Evolutionary conservation across 805 yeast genomes (phyloP).

Genomic region (Wickerhamomyces kurtzmanii): DNA sequence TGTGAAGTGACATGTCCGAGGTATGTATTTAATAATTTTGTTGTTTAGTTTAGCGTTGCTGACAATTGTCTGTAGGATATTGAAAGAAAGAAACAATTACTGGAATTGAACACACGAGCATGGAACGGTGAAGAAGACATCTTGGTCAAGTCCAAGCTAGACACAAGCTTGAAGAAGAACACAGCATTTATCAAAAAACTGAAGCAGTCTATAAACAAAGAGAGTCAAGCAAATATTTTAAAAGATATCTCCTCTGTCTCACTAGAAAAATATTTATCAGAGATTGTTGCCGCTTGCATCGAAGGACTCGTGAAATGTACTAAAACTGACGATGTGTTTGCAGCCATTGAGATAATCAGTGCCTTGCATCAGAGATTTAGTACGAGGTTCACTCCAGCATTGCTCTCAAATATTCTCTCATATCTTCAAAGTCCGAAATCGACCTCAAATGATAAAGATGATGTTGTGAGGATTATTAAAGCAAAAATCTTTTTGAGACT

Average conservation of each 20-base stretch:
- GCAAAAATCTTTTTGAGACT: slow-evolving; percentile 40
- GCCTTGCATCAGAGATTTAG: slow-evolving; percentile 72
- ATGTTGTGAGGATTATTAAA: slow-evolving; percentile 25
- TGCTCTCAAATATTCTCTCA: slow-evolving; percentile 31
- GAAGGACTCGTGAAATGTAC: slow-evolving; percentile 51
- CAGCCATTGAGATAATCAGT: slow-evolving; percentile 59
- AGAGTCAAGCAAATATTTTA: slow-evolving; percentile 34
- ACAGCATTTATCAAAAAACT: slow-evolving; percentile 70
- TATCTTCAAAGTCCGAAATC: slow-evolving; percentile 25
- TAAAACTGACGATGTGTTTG: slow-evolving; percentile 45
- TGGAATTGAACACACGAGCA: slow-evolving; percentile 32
- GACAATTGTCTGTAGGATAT: too few relatives aligned
- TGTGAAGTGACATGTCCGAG: too few relatives aligned
- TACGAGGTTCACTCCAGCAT: slow-evolving; percentile 36
- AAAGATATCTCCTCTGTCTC: slow-evolving; percentile 56
- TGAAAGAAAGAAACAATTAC: too few relatives aligned
- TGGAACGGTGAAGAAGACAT: slow-evolving; percentile 41
- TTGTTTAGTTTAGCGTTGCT: too few relatives aligned
- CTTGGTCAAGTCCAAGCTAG: slow-evolving; percentile 26
- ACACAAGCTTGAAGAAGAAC: slow-evolving; percentile 75
- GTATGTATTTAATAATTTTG: too few relatives aligned
- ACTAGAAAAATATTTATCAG: slow-evolving; percentile 66
- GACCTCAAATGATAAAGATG: slow-evolving; percentile 30
- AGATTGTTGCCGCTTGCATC: slow-evolving; percentile 47
- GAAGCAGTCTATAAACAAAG: slow-evolving; percentile 44